phyloP scores from a whole-genome alignment of 2,329 filamentous ascomycete species.

The Trichoderma guizhouense region DNA sequence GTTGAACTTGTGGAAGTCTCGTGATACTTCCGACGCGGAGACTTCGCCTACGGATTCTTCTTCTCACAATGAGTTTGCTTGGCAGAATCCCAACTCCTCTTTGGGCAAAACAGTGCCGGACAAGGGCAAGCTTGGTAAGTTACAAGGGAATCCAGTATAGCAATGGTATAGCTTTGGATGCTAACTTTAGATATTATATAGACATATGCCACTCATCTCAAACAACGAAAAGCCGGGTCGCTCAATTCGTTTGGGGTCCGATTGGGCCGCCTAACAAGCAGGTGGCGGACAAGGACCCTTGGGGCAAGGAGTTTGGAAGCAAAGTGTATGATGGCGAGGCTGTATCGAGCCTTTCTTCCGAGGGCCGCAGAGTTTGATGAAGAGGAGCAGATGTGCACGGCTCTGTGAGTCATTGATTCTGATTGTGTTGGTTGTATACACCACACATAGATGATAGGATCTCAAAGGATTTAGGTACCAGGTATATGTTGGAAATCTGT shows the following conservation, averaged over 20 bases:
- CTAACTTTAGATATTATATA: not conserved
- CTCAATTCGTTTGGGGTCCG: constrained; percentile 29
- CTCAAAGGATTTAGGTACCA: not conserved
- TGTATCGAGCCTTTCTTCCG: not conserved
- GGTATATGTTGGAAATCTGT: not conserved
- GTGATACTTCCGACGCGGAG: not conserved
- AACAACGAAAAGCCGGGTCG: not conserved
- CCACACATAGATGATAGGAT: not conserved
- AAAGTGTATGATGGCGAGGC: not conserved
- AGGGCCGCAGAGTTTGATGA: not conserved
- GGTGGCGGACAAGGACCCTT: constrained; percentile 16
- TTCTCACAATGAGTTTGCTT: not conserved
- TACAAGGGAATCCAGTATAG: not conserved
- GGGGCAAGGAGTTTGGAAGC: not conserved
- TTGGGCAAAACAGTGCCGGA: not conserved
- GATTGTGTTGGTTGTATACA: not conserved
- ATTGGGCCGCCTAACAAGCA: constrained; percentile 33
- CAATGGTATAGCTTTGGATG: not conserved
- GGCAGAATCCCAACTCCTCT: not conserved
- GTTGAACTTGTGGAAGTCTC: constrained; percentile 26
- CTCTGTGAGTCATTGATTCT: not conserved
- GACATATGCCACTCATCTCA: not conserved
- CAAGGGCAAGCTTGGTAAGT: not conserved
- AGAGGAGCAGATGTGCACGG: not conserved
- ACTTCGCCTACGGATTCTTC: not conserved